Evolutionary conservation across 352 stramenopile species (phyloP).

Genomic region (Phytophthora citrophthora): DNA sequence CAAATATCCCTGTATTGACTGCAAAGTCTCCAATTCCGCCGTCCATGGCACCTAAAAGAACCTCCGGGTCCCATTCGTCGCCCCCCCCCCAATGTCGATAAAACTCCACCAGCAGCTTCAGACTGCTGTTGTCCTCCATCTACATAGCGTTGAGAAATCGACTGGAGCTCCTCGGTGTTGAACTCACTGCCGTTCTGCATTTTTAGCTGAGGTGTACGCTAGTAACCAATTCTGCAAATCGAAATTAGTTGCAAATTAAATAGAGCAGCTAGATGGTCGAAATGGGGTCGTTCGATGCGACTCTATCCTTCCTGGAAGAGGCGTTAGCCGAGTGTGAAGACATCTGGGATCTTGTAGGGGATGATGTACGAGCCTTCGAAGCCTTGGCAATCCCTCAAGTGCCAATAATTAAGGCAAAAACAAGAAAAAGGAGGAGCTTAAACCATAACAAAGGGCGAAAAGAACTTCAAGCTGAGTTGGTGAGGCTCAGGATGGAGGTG

Average conservation of each 20-base stretch:
- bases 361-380: too few species aligned
- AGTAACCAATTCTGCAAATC: too few species aligned
- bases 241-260: too few species aligned
- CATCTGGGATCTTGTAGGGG: too few species aligned
- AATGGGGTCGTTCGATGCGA: too few species aligned
- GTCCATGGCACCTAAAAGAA: conserved; percentile 15
- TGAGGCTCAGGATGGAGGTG: conserved; percentile 23
- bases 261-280: too few species aligned
- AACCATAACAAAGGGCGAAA: conserved; percentile 18
- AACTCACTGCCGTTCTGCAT: too few species aligned
- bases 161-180: conserved; percentile 19
- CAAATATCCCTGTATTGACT: background rate
- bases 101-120: background rate
- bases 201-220: too few species aligned
- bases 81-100: conserved; percentile 1
- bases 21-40: background rate
- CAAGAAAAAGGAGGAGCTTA: background rate
- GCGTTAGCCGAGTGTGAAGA: too few species aligned
- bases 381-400: too few species aligned
- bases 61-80: conserved; percentile 11
- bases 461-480: conserved; percentile 23
- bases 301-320: too few species aligned
- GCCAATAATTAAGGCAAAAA: too few species aligned
- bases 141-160: background rate
- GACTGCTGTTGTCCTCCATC: background rate